Base-by-base conservation (phyloP, 108 stramenopile genomes). In the Fistulifera pelliculosa region DNA sequence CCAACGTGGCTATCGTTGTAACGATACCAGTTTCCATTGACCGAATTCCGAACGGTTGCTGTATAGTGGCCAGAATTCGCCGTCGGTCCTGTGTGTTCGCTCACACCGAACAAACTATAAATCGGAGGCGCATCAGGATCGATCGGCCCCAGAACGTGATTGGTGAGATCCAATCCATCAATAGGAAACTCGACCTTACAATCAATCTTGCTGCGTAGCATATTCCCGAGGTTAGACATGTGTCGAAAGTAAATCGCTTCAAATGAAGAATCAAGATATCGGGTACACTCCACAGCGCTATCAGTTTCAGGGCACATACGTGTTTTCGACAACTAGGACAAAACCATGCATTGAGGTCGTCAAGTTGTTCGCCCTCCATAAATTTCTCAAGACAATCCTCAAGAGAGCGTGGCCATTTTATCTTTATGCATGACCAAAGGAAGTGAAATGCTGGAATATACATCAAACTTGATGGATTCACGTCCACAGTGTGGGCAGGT, bases 401-500 rank as follows among this genome's bases (percentile, higher is more conserved):
- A 16, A 90, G 67, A 28, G 56, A 84, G 75, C 0, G 58, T 53
- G 13, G 69, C 62, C 31, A 35, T 35, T 47, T 73, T 61, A 27
- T 84, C 60, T 58, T 76, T 76, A 38, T 62, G 40, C 16, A 51
- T 66, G 0, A 74, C 75, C 5, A 96, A 54, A 15, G 94, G 92
- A 8, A 96, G 58, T 11, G 80, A 83, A 41, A 93, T 77, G 14
- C 83, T 72, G 17, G 85, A 84, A 68, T 72, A 96, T 1, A 89
- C 84, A 58, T 96, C 94, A 70, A 93, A 96, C 43, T 88, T 96
- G 56, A 92, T 77, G 42, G 76, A 77, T 54, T 90, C 83, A 27
- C 70, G 68, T 23, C 83, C 79, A 66, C 94, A 95, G 12, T 44
- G 66, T 18, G 86, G 85, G 70, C 94, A 95, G 5, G 85, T 90